Conservation (phyloP, 306 rosid species). For the Arachis hypogaea region DNA sequence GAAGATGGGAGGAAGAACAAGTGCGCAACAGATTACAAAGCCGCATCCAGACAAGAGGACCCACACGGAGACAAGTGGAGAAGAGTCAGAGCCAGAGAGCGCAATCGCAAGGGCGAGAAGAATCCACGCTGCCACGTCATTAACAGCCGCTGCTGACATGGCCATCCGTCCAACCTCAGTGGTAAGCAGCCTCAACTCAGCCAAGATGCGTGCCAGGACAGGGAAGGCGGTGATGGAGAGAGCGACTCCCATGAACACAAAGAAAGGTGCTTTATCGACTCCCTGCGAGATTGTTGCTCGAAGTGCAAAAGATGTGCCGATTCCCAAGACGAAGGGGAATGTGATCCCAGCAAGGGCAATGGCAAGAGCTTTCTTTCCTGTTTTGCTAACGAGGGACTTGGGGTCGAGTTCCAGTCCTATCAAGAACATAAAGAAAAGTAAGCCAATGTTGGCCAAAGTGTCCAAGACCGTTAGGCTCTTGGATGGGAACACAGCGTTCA, state of each 20-base stretch:
- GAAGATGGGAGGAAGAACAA: conserved; percentile 47
- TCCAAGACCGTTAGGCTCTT: conserved; percentile 67
- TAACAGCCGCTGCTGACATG: conserved; percentile 82
- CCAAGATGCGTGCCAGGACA: conserved; percentile 71
- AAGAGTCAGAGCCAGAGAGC: conserved; percentile 49
- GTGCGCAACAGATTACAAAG: conserved; percentile 39
- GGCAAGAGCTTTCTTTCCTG: conserved; percentile 60
- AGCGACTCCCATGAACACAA: conserved; percentile 76
- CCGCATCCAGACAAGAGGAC: conserved; percentile 52
- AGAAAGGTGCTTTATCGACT: conserved; percentile 52
- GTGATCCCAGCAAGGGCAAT: conserved; percentile 69
- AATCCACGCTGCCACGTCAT: conserved; percentile 81
- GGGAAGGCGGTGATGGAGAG: conserved; percentile 82
- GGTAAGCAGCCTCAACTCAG: conserved; percentile 72
- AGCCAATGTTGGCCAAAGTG: conserved; percentile 72
- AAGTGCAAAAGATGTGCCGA: conserved; percentile 62
- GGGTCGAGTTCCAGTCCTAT: conserved; percentile 71
- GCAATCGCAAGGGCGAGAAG: conserved; percentile 75
- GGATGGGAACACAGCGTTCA: conserved; percentile 47
- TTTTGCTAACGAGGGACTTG: conserved; percentile 45
- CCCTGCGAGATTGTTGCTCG: conserved; percentile 58
- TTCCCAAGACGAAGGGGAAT: conserved; percentile 68
- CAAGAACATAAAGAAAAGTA: conserved; percentile 66
- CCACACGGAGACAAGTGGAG: conserved; percentile 61
- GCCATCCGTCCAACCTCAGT: conserved; percentile 69